Conservation (phyloP, 176 grass and related monocot genomes). For the Saccharum officinarum region DNA sequence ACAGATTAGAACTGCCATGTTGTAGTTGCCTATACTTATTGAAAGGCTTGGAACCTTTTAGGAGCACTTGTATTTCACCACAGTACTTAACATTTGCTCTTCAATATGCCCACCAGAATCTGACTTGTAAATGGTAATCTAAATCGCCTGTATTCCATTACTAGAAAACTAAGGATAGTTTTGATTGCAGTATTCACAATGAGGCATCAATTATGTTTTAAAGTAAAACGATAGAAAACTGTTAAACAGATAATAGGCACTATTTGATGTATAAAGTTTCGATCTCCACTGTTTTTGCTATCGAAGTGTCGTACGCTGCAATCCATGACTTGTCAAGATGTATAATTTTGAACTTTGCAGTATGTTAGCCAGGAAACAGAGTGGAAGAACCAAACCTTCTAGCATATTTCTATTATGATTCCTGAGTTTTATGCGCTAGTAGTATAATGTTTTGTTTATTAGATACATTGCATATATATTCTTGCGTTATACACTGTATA, state of each 20-base stretch:
- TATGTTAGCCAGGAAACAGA: not conserved
- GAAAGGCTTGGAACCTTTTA: slow-evolving; percentile 1
- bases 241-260: not conserved
- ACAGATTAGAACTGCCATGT: slow-evolving; percentile 34
- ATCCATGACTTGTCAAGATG: not conserved
- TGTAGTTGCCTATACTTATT: slow-evolving; percentile 22
- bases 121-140: not conserved
- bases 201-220: not conserved
- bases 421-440: slow-evolving; percentile 7
- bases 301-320: slow-evolving; percentile 1
- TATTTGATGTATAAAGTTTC: not conserved
- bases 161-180: slow-evolving; percentile 4
- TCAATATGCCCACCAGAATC: not conserved
- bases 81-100: not conserved
- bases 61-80: not conserved
- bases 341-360: not conserved
- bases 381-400: slow-evolving; percentile 11
- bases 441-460: not conserved
- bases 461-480: not conserved
- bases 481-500: slow-evolving; percentile 2
- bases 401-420: not conserved
- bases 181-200: not conserved
- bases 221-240: not conserved
- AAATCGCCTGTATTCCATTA: not conserved
- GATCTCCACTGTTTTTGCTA: slow-evolving; percentile 2